Percentiles rank a stretch among this genome's conserved stretches.
These are phyloP conservation scores for Penicillium sp. DNA, from an alignment of 2,329 filamentous ascomycete species.

Conservation along the genomic window DNA sequence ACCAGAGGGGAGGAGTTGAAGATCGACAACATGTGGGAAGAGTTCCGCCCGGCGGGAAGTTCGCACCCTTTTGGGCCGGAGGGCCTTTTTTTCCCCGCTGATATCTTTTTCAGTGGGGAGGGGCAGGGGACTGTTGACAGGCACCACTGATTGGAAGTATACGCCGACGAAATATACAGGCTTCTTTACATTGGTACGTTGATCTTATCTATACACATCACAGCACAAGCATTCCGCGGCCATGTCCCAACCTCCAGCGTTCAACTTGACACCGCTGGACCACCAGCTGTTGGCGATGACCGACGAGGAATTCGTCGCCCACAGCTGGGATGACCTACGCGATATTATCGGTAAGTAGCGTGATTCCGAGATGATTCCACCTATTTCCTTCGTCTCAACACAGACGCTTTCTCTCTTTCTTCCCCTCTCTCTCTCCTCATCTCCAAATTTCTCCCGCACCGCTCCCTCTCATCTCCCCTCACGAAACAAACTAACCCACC, in stretches of 20 bases:
- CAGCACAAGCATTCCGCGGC: background rate
- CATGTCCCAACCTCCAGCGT: conserved; percentile 25
- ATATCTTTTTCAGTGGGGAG: conserved; percentile 1
- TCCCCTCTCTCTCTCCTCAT: conserved; percentile 1
- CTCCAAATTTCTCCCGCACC: conserved; percentile 10
- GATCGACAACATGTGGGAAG: conserved; percentile 1
- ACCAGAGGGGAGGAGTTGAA: background rate
- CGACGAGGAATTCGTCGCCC: conserved; percentile 57
- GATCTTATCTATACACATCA: background rate
- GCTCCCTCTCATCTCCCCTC: conserved; percentile 14
- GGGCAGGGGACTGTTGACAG: background rate
- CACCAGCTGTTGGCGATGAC: conserved; percentile 53
- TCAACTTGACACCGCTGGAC: conserved; percentile 56
- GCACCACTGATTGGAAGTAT: background rate
- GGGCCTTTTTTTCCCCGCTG: conserved; percentile 4
- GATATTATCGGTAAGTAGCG: conserved; percentile 54
- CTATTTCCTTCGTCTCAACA: conserved; percentile 5
- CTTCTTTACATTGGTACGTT: background rate
- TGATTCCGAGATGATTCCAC: conserved; percentile 9
- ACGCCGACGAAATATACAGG: background rate
- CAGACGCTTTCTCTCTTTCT: background rate
- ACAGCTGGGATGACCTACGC: conserved; percentile 57
- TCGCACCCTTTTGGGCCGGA: conserved; percentile 22
- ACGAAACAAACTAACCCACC: conserved; percentile 9
- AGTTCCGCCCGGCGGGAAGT: conserved; percentile 30